phyloP scores from a whole-genome alignment of 257 asterid species.

The Solanum sparsipilum region DNA sequence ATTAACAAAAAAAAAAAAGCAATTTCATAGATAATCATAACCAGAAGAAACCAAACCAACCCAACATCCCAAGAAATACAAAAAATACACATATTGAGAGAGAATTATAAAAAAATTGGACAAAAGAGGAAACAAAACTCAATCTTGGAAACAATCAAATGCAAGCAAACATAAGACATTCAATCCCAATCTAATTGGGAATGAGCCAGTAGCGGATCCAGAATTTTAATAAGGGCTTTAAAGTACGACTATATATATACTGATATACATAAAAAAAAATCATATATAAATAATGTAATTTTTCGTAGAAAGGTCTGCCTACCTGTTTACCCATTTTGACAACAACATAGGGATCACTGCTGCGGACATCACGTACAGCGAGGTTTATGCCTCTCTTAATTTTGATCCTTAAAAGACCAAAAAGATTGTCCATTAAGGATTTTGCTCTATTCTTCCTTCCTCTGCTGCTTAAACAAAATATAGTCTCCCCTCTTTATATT shows the following conservation, averaged over 20 bases:
- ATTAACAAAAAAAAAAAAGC: not conserved
- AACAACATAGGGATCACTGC: constrained; percentile 49
- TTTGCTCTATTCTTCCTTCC: not conserved
- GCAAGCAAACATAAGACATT: not conserved
- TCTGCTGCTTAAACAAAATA: not conserved
- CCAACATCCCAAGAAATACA: not conserved
- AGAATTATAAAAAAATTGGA: not conserved
- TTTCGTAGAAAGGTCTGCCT: not conserved
- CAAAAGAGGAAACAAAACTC: not conserved
- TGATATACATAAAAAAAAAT: no score
- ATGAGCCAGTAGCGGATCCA: not conserved
- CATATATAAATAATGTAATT: no score
- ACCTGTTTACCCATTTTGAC: constrained; percentile 51
- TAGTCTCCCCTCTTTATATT: not conserved
- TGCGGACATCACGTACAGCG: constrained; percentile 11
- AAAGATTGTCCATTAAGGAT: constrained; percentile 3
- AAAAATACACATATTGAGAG: not conserved
- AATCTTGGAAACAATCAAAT: not conserved
- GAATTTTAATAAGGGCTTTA: no score
- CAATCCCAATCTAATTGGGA: not conserved
- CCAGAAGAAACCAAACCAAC: not conserved
- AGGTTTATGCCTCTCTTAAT: constrained; percentile 10
- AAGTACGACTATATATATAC: no score
- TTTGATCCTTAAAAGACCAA: constrained; percentile 8
- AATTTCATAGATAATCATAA: not conserved